Evolutionary conservation across 345 rosid genomes (phyloP).

Genomic region (Clarkia xantiana): DNA sequence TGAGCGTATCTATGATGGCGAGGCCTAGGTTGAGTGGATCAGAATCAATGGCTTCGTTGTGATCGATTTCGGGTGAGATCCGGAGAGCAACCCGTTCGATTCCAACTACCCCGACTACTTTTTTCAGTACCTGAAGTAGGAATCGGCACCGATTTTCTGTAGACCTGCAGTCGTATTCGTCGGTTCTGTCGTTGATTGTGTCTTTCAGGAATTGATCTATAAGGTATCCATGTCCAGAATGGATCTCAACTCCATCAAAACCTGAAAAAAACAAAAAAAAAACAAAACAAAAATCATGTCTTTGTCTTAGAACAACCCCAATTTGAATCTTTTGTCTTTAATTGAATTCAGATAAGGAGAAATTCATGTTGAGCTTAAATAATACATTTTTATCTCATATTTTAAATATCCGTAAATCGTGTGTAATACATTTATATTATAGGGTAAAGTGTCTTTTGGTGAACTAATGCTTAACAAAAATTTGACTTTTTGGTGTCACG

Average conservation of each 20-base stretch:
- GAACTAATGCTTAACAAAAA: too few species aligned
- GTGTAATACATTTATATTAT: too few species aligned
- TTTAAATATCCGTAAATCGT: too few species aligned
- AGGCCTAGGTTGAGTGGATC: conserved; percentile 6
- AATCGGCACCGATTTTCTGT: conserved; percentile 8
- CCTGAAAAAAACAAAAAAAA: too few species aligned
- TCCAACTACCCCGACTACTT: neutral
- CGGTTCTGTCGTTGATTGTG: conserved; percentile 6
- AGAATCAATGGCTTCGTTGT: neutral
- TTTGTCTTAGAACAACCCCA: too few species aligned
- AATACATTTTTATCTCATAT: too few species aligned
- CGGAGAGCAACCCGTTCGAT: neutral
- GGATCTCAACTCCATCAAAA: conserved; percentile 10
- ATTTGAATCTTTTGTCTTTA: too few species aligned
- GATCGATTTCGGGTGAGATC: conserved; percentile 4
- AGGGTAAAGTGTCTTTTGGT: too few species aligned
- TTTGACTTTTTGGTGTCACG: too few species aligned
- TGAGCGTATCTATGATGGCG: neutral
- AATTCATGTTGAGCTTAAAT: too few species aligned
- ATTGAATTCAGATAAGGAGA: too few species aligned
- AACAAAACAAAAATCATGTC: too few species aligned
- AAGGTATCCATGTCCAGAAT: conserved; percentile 10
- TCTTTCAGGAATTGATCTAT: conserved; percentile 13
- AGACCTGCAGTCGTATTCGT: conserved; percentile 5
- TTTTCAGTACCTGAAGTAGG: conserved; percentile 7